A percentile compares a stretch with the other conserved stretches of the same genome.
Conservation (phyloP, 768 basidiomycete genomes). For the Suillus occidentalis region DNA sequence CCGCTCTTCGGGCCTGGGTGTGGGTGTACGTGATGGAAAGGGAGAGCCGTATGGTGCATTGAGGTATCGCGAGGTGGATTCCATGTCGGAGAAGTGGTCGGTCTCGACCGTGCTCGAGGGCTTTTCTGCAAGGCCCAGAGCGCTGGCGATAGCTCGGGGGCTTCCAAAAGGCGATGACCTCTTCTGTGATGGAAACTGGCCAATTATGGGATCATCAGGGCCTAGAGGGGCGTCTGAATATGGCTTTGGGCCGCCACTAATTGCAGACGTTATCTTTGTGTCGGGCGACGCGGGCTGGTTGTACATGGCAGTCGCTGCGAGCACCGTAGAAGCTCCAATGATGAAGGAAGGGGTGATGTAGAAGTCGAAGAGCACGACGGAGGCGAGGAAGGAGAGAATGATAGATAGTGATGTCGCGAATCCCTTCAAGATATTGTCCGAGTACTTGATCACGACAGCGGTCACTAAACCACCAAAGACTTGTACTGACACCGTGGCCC, state of each 20-base stretch:
- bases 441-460: slow-evolving; percentile 95
- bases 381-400: slow-evolving; percentile 92
- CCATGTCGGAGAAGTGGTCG: slow-evolving; percentile 40
- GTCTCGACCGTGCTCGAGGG: slow-evolving; percentile 26
- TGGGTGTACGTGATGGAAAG: slow-evolving; percentile 48
- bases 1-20: slow-evolving; percentile 38
- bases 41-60: slow-evolving; percentile 51
- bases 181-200: slow-evolving; percentile 48
- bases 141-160: slow-evolving; percentile 49
- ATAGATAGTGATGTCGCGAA: slow-evolving; percentile 96
- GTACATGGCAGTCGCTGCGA: slow-evolving; percentile 92
- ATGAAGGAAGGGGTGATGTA: slow-evolving; percentile 84
- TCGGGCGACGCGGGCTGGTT: slow-evolving; percentile 64
- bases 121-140: slow-evolving; percentile 43
- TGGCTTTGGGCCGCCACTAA: slow-evolving; percentile 30
- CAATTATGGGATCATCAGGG: slow-evolving; percentile 57
- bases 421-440: slow-evolving; percentile 94
- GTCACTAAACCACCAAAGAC: slow-evolving; percentile 93
- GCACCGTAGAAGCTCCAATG: slow-evolving; percentile 81
- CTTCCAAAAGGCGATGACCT: slow-evolving; percentile 51
- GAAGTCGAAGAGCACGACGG: slow-evolving; percentile 89
- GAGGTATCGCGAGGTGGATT: slow-evolving; percentile 46
- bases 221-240: slow-evolving; percentile 46
- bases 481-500: slow-evolving; percentile 88
- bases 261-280: slow-evolving; percentile 31